These are phyloP conservation scores for Castanea mollissima DNA, from an alignment of 306 rosid species.

Conservation along the genomic window DNA sequence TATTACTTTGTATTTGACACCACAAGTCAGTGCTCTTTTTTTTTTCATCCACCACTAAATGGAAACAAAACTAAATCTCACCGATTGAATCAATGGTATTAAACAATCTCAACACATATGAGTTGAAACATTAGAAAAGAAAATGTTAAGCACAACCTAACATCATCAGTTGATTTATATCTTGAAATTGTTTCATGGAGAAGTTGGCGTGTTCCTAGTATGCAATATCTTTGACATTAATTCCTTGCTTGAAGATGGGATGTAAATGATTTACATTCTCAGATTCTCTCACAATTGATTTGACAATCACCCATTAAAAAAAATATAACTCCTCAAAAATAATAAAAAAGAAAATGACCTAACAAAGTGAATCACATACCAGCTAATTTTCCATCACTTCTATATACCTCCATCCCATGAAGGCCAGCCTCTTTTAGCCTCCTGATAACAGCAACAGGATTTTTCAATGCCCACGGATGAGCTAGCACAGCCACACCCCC, in stretches of 20 bases:
- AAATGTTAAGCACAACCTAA: background rate
- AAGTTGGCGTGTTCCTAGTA: background rate
- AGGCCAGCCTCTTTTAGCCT: slow-evolving; percentile 92
- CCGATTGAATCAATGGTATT: background rate
- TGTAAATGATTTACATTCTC: background rate
- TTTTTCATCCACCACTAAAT: background rate
- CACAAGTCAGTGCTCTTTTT: no score
- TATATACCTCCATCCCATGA: slow-evolving; percentile 92
- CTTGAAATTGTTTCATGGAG: background rate
- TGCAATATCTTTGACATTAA: background rate
- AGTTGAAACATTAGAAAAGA: background rate
- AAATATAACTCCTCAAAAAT: background rate
- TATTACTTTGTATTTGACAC: no score
- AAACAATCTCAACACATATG: background rate
- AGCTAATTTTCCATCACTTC: slow-evolving; percentile 84
- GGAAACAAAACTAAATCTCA: background rate
- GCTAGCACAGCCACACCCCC: slow-evolving; percentile 96
- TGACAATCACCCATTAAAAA: background rate
- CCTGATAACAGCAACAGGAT: slow-evolving; percentile 60
- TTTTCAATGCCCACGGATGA: slow-evolving; percentile 96
- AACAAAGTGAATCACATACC: slow-evolving; percentile 39
- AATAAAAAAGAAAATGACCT: background rate
- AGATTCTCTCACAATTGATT: background rate
- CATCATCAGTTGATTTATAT: background rate
- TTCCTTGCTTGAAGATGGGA: background rate